Conservation (phyloP, 495 filamentous ascomycete species). For the Neurospora africana region DNA sequence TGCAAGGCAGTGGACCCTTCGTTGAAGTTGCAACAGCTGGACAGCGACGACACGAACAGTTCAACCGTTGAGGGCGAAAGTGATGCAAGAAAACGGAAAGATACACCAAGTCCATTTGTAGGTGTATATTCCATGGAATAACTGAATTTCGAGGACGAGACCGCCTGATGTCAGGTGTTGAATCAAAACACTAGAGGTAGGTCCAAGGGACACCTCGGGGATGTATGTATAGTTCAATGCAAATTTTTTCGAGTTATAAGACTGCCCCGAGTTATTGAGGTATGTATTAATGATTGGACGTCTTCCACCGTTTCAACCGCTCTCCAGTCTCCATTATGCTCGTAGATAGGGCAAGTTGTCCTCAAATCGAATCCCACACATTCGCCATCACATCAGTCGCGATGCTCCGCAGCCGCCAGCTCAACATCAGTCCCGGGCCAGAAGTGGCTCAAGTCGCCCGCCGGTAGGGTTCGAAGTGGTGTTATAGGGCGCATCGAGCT, state of each 20-base stretch:
- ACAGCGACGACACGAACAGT: not conserved
- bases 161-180: not conserved
- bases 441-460: constrained; percentile 39
- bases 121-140: not conserved
- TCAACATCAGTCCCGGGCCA: constrained; percentile 41
- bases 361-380: not conserved
- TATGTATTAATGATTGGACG: not conserved
- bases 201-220: no score
- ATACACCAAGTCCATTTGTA: not conserved
- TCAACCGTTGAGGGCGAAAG: not conserved
- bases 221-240: not conserved
- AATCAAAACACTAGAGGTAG: not conserved
- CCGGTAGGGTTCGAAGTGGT: constrained; percentile 35
- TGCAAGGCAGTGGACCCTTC: not conserved
- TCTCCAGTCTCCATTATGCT: not conserved
- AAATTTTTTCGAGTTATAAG: not conserved
- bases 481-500: constrained; percentile 37
- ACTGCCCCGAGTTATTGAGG: not conserved
- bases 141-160: not conserved
- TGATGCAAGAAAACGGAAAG: not conserved
- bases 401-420: constrained; percentile 24
- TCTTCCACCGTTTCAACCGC: not conserved
- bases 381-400: not conserved
- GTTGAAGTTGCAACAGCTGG: not conserved
- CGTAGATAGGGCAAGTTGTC: not conserved